Evolutionary conservation across 2,329 filamentous ascomycete genomes (phyloP), one percentile per base, ranked within the genome.

Genomic region (Purpureocillium lavendulum): DNA sequence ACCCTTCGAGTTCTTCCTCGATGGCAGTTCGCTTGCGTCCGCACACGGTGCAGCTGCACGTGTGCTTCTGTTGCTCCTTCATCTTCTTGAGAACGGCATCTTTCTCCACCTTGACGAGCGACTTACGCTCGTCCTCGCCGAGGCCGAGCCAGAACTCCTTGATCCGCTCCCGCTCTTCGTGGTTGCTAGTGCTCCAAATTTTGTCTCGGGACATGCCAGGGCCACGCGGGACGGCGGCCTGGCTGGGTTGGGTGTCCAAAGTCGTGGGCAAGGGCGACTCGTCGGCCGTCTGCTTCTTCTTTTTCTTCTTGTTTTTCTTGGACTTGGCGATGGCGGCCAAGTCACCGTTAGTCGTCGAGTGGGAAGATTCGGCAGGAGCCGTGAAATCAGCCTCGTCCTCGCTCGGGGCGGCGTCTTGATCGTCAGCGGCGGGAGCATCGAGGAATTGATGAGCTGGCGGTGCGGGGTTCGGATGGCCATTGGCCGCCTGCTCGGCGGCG

Each of bases 31-130:
- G 80, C 68, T 98, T 98, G 49, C 92, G 79, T 39, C 92, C 92
- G 61, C 92, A 98, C 31, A 98, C 90, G 4, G 88, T 94, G 64
- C 92, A 98, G 60, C 89, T 96, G 70, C 92, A 98, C 3, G 90
- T 97, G 61, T 97, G 89, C 64, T 97, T 97, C 62, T 98, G 92
- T 63, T 98, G 92, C 63, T 98, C 92, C 71, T 98, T 98, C 92
- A 98, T 98, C 71, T 98, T 98, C 57, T 87, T 88, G 41, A 98
- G 68, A 1, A 98, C 92, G 7, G 92, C 90, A 63, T 98, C 90
- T 66, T 98, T 98, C 65, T 98, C 92, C 24, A 98, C 90, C 64
- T 96, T 96, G 56, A 98, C 88, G 35, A 98, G 70, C 13, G 87
- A 92, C 59, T 94, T 92, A 52, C 92, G 85, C 60, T 97, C 89